Evolutionary conservation across 805 yeast species (phyloP), one percentile per base, ranked within the genome.

Genomic region (Henningerozyma blattae): DNA sequence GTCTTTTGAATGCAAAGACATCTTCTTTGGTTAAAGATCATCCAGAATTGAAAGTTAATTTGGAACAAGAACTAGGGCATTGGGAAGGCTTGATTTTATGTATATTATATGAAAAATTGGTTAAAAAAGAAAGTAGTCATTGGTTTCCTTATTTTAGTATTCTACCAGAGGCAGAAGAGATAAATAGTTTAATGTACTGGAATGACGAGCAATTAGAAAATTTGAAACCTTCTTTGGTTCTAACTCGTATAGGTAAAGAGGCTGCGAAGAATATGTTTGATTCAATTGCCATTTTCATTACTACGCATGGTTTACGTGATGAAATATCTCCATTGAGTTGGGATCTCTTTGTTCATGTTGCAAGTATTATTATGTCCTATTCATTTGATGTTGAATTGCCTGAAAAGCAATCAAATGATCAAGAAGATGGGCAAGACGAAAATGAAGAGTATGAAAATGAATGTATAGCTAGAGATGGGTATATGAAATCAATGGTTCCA

Each of bases 401-500:
- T 15, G 54, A 51, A 24, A 42, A 47, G 15, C 50, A 54, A 12
- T 60, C 55, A 12, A 60, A 55, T 5, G 53, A 44, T 7, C 56
- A 50, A 4, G 62, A 52, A 2, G 48, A 47, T 1, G 59, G 50
- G 4, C 59, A 49, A 1, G 65, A 51, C 16, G 63, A 52, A 25
- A 65, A 59, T 20, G 61, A 56, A 10, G 59, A 55, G 13, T 70
- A 63, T 18, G 56, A 50, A 4, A 54, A 52, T 7, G 54, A 38
- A 3, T 27, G 49, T 3, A 61, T 60, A 4, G 51, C 50, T 14
- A 38, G 33, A n/a, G 61, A 56, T 36, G 58, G 65, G 3, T 71
- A 63, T 38, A 60, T 68, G 42, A 87, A 87, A 52, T 78, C 93
- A 1, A 79, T 91, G 94, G 85, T 87, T 3, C 95, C 97, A 0